Evolutionary conservation across 306 rosid genomes (phyloP).

Genomic region (Glycine latifolia): DNA sequence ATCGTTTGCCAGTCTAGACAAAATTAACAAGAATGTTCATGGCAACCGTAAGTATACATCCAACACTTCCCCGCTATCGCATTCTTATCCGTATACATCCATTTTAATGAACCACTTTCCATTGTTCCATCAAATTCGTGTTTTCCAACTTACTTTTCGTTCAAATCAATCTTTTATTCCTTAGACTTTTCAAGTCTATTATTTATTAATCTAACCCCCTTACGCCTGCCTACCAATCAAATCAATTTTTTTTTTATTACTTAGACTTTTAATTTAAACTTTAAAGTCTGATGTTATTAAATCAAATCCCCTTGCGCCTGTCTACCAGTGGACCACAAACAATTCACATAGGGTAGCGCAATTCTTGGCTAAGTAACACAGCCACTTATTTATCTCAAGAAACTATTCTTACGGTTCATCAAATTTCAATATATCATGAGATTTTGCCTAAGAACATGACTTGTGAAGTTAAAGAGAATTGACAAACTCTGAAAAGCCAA

Average conservation of each 20-base stretch:
- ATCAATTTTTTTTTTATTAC: background rate
- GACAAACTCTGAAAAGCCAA: no score
- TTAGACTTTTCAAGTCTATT: background rate
- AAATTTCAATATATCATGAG: background rate
- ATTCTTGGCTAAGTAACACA: background rate
- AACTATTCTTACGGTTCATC: background rate
- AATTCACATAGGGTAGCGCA: background rate
- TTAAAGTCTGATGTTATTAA: background rate
- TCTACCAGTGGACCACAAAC: no score
- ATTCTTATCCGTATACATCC: no score
- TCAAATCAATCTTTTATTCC: background rate
- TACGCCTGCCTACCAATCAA: background rate
- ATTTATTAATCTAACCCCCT: background rate
- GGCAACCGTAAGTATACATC: background rate
- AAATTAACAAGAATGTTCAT: no score
- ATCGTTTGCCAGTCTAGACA: no score
- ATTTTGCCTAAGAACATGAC: background rate
- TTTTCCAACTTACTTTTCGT: background rate
- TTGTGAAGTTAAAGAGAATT: no score
- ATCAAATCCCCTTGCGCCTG: background rate
- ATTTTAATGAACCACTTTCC: no score
- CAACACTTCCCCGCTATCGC: background rate
- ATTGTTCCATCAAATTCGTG: no score
- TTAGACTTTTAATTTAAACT: background rate
- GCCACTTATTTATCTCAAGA: no score